A percentile compares a stretch with the other conserved stretches of the same genome.
Evolutionary conservation across 129 eudicot species (phyloP).

Genomic region (Oenanthe sinensis): DNA sequence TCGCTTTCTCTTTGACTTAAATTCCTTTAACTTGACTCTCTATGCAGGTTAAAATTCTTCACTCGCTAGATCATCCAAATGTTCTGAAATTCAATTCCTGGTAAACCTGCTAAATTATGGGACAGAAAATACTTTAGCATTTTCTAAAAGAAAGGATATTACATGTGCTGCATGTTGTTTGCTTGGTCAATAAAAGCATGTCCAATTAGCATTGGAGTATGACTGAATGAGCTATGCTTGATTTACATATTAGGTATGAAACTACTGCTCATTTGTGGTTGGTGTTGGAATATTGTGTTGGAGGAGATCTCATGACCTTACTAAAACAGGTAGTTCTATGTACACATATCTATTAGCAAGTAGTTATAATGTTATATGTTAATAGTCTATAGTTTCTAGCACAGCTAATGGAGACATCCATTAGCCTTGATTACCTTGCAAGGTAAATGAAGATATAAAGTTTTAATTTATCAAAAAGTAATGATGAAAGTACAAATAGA

Average conservation of each 20-base stretch:
- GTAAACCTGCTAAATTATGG: slow-evolving; percentile 29
- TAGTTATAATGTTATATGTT: background rate
- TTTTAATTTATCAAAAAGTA: background rate
- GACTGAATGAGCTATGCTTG: background rate
- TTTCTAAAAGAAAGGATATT: background rate
- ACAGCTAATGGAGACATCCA: background rate
- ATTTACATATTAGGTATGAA: slow-evolving; percentile 61
- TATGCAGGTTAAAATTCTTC: slow-evolving; percentile 80
- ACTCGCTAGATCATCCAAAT: slow-evolving; percentile 72
- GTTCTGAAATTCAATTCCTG: slow-evolving; percentile 82
- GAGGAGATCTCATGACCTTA: slow-evolving; percentile 91
- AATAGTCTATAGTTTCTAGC: background rate
- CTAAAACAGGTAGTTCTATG: slow-evolving; percentile 55
- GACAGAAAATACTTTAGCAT: background rate
- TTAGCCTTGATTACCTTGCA: background rate
- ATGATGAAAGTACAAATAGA: background rate
- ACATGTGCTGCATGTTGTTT: background rate
- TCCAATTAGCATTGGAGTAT: slow-evolving; percentile 10
- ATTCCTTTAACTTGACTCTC: background rate
- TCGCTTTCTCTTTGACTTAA: background rate
- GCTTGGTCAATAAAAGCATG: slow-evolving; percentile 7
- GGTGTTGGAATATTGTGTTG: slow-evolving; percentile 94
- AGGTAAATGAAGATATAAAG: background rate
- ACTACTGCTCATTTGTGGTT: slow-evolving; percentile 94
- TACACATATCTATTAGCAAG: background rate